Percentiles rank a stretch among this genome's conserved stretches.
phyloP scores from a whole-genome alignment of 148 eudicot species.

The Polygonum maritimum region DNA sequence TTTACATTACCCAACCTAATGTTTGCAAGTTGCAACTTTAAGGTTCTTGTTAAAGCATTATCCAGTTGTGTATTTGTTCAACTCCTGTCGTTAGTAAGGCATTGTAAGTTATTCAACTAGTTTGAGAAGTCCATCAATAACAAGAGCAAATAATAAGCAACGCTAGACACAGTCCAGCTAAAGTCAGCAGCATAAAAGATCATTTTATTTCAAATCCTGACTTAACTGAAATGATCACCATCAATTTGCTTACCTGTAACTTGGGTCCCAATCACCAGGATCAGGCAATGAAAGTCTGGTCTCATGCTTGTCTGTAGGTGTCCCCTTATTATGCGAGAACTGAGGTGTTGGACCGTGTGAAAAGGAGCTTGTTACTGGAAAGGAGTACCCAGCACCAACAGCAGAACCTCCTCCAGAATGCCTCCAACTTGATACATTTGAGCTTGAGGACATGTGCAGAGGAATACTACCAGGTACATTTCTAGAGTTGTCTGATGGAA shows the following conservation, averaged over 20 bases:
- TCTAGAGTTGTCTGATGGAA: conserved; percentile 47
- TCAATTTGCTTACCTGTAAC: conserved; percentile 57
- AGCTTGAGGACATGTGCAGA: conserved; percentile 39
- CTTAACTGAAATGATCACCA: not conserved
- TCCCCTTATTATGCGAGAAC: conserved; percentile 25
- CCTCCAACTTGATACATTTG: conserved; percentile 40
- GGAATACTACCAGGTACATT: conserved; percentile 34
- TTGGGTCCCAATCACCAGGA: conserved; percentile 99
- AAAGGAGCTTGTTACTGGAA: conserved; percentile 27
- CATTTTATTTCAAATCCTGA: not conserved
- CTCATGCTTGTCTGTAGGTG: conserved; percentile 43
- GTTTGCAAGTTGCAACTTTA: not conserved
- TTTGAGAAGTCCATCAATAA: not conserved
- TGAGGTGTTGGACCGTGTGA: conserved; percentile 27
- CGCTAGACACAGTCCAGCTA: not conserved
- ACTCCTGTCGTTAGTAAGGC: not conserved
- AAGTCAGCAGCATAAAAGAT: not conserved
- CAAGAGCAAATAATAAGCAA: not conserved
- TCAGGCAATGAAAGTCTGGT: conserved; percentile 48
- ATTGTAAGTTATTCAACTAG: not conserved
- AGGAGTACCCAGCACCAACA: conserved; percentile 24
- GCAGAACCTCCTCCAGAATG: conserved; percentile 43
- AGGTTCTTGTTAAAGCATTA: not conserved
- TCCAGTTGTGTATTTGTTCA: not conserved
- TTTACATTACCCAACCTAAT: not conserved